Evolutionary conservation across 2,329 filamentous ascomycete species (phyloP), one percentile per base, ranked within the genome.

Genomic region (Endothia cerciana): DNA sequence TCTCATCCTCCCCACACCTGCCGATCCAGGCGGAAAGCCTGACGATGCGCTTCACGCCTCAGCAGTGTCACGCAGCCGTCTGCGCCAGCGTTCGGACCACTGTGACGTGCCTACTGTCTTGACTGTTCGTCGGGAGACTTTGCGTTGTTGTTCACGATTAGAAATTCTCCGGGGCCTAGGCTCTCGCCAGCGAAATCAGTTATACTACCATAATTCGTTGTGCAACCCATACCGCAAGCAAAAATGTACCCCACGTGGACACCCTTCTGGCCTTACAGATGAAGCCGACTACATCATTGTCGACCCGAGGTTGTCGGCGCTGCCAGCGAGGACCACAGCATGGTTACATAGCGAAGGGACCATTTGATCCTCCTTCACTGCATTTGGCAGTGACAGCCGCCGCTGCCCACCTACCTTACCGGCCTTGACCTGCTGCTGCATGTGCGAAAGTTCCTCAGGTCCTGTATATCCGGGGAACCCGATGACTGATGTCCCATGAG

Each of bases 281-380:
- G 17, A 57, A 28, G 33, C 19, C 51, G 41, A 62, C 53, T 62
- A 51, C 53, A 53, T 41, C 30, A 22, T 36, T n/a, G 49, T 56
- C 41, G 33, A 45, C 36, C 60, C 59, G 53, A 65, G 41, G 49
- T 47, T 62, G 58, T 53, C 57, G 56, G 38, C 30, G 47, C 49
- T 65, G 49, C 56, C 49, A 62, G 63, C 62, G 63, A 60, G 51
- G 59, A 47, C 49, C 45, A 40, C 47, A 43, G 53, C n/a, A 38
- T 33, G 25, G 33, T 28, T 15, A 33, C 59, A 19, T 49, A 25
- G 45, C 25, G 45, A n/a, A 47, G 13, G 38, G 47, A 57, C 61
- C 51, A 47, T 57, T 64, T 56, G 57, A 47, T 63, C 57, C 22
- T 60, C 30, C 57, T 45, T 61, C 57, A 66, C 56, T 56, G 47